Conservation (phyloP, 2,329 filamentous ascomycete species). For the Coniella lustricola region DNA sequence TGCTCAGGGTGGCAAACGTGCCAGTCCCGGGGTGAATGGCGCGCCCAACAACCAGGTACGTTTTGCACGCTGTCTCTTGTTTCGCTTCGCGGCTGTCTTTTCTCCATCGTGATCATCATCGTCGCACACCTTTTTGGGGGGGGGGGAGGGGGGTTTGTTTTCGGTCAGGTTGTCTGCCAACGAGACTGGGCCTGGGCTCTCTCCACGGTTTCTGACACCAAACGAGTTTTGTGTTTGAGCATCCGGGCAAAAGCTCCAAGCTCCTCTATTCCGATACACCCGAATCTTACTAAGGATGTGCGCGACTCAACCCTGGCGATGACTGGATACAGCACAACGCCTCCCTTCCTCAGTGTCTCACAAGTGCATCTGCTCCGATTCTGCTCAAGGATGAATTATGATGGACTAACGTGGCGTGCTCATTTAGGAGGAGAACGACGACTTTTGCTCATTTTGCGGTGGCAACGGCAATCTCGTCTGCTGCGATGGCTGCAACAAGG, state of each 20-base stretch:
- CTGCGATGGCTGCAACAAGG: slow-evolving; percentile 85
- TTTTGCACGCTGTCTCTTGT: slow-evolving; percentile 7
- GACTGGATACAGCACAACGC: slow-evolving; percentile 12
- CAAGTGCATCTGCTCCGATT: slow-evolving; percentile 11
- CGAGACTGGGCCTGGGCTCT: slow-evolving; percentile 1
- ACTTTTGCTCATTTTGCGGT: slow-evolving; percentile 81
- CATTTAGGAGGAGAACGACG: slow-evolving; percentile 68
- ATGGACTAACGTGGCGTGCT: slow-evolving; percentile 8
- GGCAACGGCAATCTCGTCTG: slow-evolving; percentile 81
- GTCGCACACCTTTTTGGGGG: too few species aligned
- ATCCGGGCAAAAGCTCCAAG: slow-evolving; percentile 5
- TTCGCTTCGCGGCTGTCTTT: neutral
- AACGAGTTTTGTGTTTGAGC: slow-evolving; percentile 13
- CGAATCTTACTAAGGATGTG: slow-evolving; percentile 7
- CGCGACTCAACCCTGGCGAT: slow-evolving; percentile 14
- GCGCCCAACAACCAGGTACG: slow-evolving; percentile 47
- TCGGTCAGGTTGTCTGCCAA: neutral
- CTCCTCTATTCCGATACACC: slow-evolving; percentile 11
- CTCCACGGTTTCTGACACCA: slow-evolving; percentile 4
- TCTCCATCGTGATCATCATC: too few species aligned
- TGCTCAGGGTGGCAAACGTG: slow-evolving; percentile 57
- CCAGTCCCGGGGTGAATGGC: slow-evolving; percentile 54
- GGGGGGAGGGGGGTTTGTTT: too few species aligned
- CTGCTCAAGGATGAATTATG: neutral
- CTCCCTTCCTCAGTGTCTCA: slow-evolving; percentile 13